Evolutionary conservation across 2,329 filamentous ascomycete species (phyloP).

Genomic region (Pseudogymnoascus verrucosus): DNA sequence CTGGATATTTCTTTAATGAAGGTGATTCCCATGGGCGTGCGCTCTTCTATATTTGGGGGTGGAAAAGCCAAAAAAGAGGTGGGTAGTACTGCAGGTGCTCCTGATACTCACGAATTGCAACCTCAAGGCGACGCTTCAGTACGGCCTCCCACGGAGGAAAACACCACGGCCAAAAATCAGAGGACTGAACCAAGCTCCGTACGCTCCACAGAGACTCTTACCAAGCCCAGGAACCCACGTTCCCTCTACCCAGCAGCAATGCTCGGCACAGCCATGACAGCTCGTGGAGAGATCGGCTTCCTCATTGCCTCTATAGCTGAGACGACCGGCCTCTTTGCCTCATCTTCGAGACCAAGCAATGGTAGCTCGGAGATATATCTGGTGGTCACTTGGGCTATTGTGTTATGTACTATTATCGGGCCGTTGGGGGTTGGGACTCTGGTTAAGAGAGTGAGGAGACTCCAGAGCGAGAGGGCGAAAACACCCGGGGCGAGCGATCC

Average conservation of each 20-base stretch:
- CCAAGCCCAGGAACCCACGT: constrained; percentile 37
- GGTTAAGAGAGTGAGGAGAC: constrained; percentile 32
- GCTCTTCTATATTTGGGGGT: constrained; percentile 7
- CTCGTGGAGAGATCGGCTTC: constrained; percentile 74
- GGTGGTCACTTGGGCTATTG: constrained; percentile 47
- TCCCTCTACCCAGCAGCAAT: constrained; percentile 62
- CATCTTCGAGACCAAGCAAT: background rate
- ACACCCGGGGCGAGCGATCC: background rate
- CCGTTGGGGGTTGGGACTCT: constrained; percentile 42
- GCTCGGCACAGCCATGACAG: constrained; percentile 62
- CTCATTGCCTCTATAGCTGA: constrained; percentile 61
- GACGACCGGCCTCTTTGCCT: constrained; percentile 14
- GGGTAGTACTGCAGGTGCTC: background rate
- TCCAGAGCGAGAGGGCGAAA: background rate
- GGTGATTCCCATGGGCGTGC: background rate
- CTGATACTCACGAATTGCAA: background rate
- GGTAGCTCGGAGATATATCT: constrained; percentile 37
- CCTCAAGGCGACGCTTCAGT: background rate
- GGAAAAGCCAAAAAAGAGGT: background rate
- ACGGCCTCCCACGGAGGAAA: background rate
- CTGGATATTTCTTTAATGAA: constrained; percentile 28
- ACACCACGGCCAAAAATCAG: background rate
- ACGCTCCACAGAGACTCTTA: background rate
- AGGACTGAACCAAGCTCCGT: background rate
- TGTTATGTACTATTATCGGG: constrained; percentile 46